Evolutionary conservation across 2,329 filamentous ascomycete species (phyloP).

Genomic region (Fusarium oxysporum): DNA sequence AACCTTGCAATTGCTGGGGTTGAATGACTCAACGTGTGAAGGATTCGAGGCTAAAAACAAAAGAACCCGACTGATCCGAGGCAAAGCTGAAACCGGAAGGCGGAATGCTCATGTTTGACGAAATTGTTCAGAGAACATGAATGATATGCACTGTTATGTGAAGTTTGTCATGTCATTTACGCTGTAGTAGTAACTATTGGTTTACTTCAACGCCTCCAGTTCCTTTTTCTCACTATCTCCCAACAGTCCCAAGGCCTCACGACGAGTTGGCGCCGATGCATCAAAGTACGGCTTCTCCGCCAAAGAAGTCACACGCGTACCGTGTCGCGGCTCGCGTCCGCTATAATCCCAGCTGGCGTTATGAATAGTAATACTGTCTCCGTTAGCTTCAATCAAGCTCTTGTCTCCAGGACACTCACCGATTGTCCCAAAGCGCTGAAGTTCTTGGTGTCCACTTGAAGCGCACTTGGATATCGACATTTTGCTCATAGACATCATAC

Average conservation of each 20-base stretch:
- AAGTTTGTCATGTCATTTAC: not conserved
- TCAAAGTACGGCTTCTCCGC: slow-evolving; percentile 79
- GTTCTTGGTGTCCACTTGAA: slow-evolving; percentile 77
- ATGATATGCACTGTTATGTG: not conserved
- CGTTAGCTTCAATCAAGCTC: no score
- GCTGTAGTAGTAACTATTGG: not conserved
- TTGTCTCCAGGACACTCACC: no score
- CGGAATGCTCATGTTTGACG: not conserved
- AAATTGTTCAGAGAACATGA: no score
- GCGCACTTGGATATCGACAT: slow-evolving; percentile 77
- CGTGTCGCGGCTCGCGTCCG: slow-evolving; percentile 74
- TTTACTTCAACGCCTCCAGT: slow-evolving; percentile 14
- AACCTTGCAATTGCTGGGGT: not conserved
- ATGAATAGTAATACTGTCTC: slow-evolving; percentile 79
- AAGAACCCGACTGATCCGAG: slow-evolving; percentile 4
- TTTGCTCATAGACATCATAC: slow-evolving; percentile 75
- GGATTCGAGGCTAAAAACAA: not conserved
- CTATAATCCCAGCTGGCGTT: slow-evolving; percentile 81
- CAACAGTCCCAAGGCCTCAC: slow-evolving; percentile 73
- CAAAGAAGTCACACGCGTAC: slow-evolving; percentile 76
- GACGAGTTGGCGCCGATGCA: slow-evolving; percentile 70
- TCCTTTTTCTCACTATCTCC: slow-evolving; percentile 63
- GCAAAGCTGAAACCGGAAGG: not conserved
- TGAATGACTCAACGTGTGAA: not conserved
- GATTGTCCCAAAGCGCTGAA: slow-evolving; percentile 78